phyloP scores from a whole-genome alignment of 768 basidiomycete genomes.

The Lactarius vividus region DNA sequence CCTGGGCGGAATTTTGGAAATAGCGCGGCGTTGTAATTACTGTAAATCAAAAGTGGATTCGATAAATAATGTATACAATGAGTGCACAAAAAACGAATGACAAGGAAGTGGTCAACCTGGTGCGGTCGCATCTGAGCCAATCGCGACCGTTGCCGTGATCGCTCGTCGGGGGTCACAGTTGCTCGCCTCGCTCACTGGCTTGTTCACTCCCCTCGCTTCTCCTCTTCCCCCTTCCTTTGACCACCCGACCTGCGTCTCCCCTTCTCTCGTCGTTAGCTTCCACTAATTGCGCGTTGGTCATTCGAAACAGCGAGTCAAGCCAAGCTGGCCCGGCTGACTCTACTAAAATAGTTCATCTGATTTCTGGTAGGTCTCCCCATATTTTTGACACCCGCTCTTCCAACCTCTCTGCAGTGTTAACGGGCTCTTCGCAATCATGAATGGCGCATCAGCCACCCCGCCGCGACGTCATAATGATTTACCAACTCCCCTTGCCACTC shows the following conservation, averaged over 20 bases:
- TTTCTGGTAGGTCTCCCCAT: neutral
- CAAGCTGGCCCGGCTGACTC: neutral
- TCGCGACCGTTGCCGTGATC: slow-evolving; percentile 27
- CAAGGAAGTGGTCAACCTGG: neutral
- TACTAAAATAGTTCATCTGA: slow-evolving; percentile 12
- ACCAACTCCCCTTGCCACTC: slow-evolving; percentile 16
- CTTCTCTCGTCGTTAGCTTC: neutral
- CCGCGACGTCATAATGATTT: slow-evolving; percentile 24
- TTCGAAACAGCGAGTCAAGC: neutral
- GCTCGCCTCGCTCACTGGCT: neutral
- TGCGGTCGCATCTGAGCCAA: slow-evolving; percentile 20
- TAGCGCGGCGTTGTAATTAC: neutral
- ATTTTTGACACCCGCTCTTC: neutral
- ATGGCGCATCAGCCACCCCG: slow-evolving; percentile 17
- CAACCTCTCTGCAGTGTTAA: slow-evolving; percentile 5
- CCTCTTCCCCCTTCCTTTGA: neutral
- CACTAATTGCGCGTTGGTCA: neutral
- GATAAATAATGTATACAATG: neutral
- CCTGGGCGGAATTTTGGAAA: neutral
- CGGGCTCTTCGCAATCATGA: slow-evolving; percentile 18
- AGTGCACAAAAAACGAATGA: neutral
- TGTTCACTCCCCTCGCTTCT: neutral
- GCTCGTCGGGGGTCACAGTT: slow-evolving; percentile 6
- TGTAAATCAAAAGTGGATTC: neutral
- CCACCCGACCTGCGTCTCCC: slow-evolving; percentile 11